Percentiles rank a stretch among this genome's conserved stretches.
Evolutionary conservation across 495 filamentous ascomycete genomes (phyloP).

Genomic region (Lepidopterella palustris): DNA sequence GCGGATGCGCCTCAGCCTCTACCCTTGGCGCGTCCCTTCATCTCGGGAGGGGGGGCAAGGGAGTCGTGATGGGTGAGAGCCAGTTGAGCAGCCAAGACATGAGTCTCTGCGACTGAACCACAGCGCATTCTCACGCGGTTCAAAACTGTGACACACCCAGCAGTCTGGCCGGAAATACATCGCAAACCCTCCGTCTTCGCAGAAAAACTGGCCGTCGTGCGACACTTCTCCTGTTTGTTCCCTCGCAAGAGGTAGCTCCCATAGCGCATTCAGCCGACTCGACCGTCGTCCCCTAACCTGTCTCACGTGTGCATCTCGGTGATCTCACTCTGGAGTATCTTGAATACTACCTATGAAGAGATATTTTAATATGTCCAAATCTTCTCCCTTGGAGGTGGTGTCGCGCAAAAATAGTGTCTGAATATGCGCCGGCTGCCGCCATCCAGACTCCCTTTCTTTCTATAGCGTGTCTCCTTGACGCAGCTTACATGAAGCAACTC

Average conservation of each 20-base stretch:
- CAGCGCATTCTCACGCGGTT: neutral
- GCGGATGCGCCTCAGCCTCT: neutral
- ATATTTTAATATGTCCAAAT: neutral
- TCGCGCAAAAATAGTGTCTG: too few species aligned
- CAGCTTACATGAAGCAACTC: too few species aligned
- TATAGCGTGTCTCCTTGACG: too few species aligned
- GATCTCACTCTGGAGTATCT: neutral
- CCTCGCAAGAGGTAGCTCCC: neutral
- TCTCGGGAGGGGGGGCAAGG: neutral
- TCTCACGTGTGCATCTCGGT: neutral
- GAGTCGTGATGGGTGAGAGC: neutral
- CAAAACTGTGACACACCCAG: neutral
- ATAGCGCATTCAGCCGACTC: neutral
- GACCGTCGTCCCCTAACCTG: neutral
- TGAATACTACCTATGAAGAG: neutral
- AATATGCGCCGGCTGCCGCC: too few species aligned
- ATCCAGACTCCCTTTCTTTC: too few species aligned
- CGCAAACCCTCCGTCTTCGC: neutral
- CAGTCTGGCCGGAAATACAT: neutral
- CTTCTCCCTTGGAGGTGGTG: neutral
- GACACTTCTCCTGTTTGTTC: neutral
- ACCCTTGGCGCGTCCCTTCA: neutral
- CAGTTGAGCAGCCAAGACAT: neutral
- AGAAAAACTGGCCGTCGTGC: neutral
- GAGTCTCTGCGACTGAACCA: neutral